Evolutionary conservation across 1,139 yeast genomes (phyloP).

Genomic region (Yamadazyma pseudoaaseri): DNA sequence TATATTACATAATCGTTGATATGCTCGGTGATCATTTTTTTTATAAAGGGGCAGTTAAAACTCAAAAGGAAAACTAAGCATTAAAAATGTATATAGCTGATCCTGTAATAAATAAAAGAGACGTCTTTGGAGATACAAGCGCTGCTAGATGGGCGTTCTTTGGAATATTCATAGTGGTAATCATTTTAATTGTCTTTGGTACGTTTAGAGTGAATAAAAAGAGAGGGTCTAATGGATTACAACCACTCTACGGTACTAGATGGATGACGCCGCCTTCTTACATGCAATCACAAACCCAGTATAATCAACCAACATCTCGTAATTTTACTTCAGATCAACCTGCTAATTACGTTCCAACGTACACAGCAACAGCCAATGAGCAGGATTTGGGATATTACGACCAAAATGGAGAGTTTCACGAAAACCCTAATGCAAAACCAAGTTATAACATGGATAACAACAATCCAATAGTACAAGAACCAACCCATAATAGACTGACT

Average conservation of each 20-base stretch:
- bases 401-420: slow-evolving; percentile 54
- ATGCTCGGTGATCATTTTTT: slow-evolving; percentile 1
- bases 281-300: slow-evolving; percentile 65
- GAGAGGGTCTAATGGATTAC: slow-evolving; percentile 59
- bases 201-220: slow-evolving; percentile 59
- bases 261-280: slow-evolving; percentile 95
- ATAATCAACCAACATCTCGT: slow-evolving; percentile 40
- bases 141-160: slow-evolving; percentile 59
- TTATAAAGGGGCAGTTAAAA: slow-evolving; percentile 1
- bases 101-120: slow-evolving; percentile 10
- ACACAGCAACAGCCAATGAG: slow-evolving; percentile 62
- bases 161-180: slow-evolving; percentile 49
- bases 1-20: background rate
- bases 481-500: slow-evolving; percentile 20
- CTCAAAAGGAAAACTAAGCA: background rate
- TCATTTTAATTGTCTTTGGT: slow-evolving; percentile 48
- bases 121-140: slow-evolving; percentile 25
- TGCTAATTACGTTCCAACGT: slow-evolving; percentile 58
- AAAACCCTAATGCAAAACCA: slow-evolving; percentile 31
- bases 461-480: slow-evolving; percentile 4
- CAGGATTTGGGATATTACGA: slow-evolving; percentile 84
- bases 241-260: slow-evolving; percentile 78
- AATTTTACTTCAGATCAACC: slow-evolving; percentile 31
- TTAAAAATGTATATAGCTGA: background rate
- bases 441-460: slow-evolving; percentile 1